These are phyloP conservation scores for Musa itinerans DNA, from an alignment of 176 grass and related monocot species.

Conservation along the genomic window DNA sequence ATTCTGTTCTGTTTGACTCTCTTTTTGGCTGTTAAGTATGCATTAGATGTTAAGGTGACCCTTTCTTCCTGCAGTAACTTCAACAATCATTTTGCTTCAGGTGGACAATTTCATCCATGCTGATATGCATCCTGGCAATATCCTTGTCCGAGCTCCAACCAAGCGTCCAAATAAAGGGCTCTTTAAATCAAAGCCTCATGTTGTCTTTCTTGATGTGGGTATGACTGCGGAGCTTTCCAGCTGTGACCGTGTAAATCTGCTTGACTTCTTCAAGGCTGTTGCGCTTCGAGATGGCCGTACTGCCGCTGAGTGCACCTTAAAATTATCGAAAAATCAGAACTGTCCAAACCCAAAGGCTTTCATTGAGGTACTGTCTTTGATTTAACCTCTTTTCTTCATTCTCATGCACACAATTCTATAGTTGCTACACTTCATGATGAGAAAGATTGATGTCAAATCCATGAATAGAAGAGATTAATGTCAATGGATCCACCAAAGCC, in stretches of 20 bases:
- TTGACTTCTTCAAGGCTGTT: conserved; percentile 96
- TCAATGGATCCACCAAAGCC: background rate
- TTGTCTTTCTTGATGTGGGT: conserved; percentile 95
- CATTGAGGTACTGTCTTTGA: conserved; percentile 57
- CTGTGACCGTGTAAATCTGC: conserved; percentile 74
- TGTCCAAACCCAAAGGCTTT: conserved; percentile 94
- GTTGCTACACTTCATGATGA: background rate
- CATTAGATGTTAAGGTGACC: background rate
- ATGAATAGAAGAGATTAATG: background rate
- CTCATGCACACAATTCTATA: background rate
- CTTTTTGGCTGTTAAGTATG: background rate
- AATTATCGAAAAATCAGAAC: conserved; percentile 74
- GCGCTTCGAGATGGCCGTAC: conserved; percentile 72
- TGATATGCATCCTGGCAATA: conserved; percentile 99
- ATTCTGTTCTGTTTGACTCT: background rate
- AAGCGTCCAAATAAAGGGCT: conserved; percentile 46
- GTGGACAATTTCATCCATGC: conserved; percentile 99
- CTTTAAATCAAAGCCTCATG: conserved; percentile 79
- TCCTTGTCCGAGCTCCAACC: conserved; percentile 65
- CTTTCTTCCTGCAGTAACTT: background rate
- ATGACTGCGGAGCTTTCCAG: conserved; percentile 97
- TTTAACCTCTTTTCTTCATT: background rate
- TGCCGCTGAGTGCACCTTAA: conserved; percentile 74
- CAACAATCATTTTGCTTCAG: conserved; percentile 31
- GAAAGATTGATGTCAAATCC: background rate